phyloP scores from a whole-genome alignment of 2,329 filamentous ascomycete species.

The Cladorrhinum sp. region DNA sequence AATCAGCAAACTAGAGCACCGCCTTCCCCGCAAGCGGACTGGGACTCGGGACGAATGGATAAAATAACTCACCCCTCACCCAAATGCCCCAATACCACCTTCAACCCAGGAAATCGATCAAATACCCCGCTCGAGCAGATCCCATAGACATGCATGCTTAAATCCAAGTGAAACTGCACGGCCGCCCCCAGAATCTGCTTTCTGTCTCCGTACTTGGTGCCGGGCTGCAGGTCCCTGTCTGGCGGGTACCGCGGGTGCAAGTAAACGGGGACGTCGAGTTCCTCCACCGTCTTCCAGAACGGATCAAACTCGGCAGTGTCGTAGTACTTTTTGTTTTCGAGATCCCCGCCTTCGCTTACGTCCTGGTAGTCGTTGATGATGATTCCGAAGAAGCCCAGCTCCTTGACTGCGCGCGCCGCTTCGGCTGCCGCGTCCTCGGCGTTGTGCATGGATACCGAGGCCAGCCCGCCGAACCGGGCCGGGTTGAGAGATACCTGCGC shows the following conservation, averaged over 20 bases:
- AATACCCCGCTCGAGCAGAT: constrained; percentile 43
- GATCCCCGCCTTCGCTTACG: constrained; percentile 12
- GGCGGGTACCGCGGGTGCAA: constrained; percentile 35
- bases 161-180: constrained; percentile 41
- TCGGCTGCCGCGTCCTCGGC: constrained; percentile 31
- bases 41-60: no score
- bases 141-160: constrained; percentile 45
- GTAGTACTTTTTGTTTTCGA: constrained; percentile 31
- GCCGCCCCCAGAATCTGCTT: constrained; percentile 36
- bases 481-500: constrained; percentile 29
- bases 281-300: constrained; percentile 34
- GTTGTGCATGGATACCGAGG: constrained; percentile 35
- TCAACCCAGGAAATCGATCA: constrained; percentile 39
- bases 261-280: constrained; percentile 35
- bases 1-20: not conserved
- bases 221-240: constrained; percentile 28
- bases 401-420: constrained; percentile 31
- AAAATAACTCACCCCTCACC: constrained; percentile 37
- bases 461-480: constrained; percentile 33
- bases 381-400: constrained; percentile 34
- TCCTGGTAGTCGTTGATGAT: constrained; percentile 37
- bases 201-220: constrained; percentile 29
- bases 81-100: constrained; percentile 43
- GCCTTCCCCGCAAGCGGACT: not conserved
- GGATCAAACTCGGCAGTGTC: constrained; percentile 31